Percentiles rank a stretch among this genome's conserved stretches.
These are phyloP conservation scores for Suillus spraguei DNA, from an alignment of 768 basidiomycete species.

Conservation along the genomic window DNA sequence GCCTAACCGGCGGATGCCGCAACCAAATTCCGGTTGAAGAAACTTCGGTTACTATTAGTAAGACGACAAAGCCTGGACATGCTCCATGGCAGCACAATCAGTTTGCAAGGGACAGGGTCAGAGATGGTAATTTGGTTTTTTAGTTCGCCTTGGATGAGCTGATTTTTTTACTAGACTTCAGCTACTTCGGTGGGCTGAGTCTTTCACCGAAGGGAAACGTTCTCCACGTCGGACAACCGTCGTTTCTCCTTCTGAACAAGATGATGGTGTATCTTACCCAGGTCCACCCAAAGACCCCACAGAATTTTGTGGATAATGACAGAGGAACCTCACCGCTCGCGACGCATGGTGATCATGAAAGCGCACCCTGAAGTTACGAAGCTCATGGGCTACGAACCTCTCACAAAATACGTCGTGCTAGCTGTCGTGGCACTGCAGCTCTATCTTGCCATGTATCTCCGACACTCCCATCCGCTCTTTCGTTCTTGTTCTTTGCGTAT, in stretches of 20 bases:
- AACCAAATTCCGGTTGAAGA: neutral
- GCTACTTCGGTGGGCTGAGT: conserved; percentile 86
- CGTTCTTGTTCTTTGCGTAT: conserved; percentile 83
- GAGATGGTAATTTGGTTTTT: conserved; percentile 25
- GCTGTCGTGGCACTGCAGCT: conserved; percentile 82
- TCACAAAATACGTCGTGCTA: conserved; percentile 88
- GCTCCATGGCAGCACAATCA: conserved; percentile 21
- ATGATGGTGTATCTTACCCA: conserved; percentile 44
- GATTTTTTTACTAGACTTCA: conserved; percentile 57
- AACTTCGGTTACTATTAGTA: neutral
- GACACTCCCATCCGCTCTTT: conserved; percentile 69
- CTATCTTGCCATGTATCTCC: conserved; percentile 60
- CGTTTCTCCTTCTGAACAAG: conserved; percentile 38
- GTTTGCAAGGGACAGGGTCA: conserved; percentile 3
- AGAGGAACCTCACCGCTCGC: conserved; percentile 92
- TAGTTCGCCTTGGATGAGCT: neutral
- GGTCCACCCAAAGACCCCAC: conserved; percentile 71
- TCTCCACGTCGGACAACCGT: conserved; percentile 55
- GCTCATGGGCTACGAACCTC: conserved; percentile 93
- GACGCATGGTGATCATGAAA: conserved; percentile 89
- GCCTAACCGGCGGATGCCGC: neutral
- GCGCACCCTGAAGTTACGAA: conserved; percentile 95
- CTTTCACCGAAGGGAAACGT: conserved; percentile 56
- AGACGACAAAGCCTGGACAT: neutral
- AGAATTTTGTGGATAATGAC: conserved; percentile 98